phyloP scores from a whole-genome alignment of 2,329 filamentous ascomycete genomes.

The Penicillium sp. region DNA sequence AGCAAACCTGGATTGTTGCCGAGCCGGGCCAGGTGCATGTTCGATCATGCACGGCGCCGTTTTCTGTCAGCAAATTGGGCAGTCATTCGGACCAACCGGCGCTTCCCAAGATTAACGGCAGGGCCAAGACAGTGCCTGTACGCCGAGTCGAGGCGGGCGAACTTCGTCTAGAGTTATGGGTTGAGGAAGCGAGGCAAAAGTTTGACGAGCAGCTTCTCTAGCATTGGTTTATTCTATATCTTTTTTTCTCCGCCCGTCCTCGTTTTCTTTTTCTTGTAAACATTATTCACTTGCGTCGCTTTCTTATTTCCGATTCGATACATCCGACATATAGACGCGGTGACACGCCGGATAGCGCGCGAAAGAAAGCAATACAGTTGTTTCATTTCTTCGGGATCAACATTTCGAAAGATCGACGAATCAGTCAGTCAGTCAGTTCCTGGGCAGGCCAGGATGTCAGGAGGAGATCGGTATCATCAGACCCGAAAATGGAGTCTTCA shows the following conservation, averaged over 20 bases:
- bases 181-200: conserved; percentile 61
- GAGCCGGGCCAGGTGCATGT: conserved; percentile 46
- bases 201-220: conserved; percentile 24
- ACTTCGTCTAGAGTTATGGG: conserved; percentile 65
- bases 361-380: background rate
- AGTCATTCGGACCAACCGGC: conserved; percentile 29
- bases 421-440: too few relatives aligned
- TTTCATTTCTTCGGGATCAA: background rate
- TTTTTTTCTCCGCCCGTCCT: background rate
- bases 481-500: background rate
- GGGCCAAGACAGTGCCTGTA: conserved; percentile 57
- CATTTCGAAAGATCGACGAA: background rate
- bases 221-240: background rate
- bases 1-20: conserved; percentile 60
- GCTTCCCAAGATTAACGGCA: conserved; percentile 40
- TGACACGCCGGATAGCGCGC: background rate
- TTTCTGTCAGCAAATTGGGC: conserved; percentile 35
- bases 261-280: conserved; percentile 9
- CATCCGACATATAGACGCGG: background rate
- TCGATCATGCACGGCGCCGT: conserved; percentile 36
- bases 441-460: background rate
- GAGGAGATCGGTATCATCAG: background rate
- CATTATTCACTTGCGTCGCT: background rate
- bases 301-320: background rate
- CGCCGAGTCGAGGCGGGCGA: conserved; percentile 62